Base-by-base conservation (phyloP, 495 filamentous ascomycete species). In the Clohesyomyces aquaticus region DNA sequence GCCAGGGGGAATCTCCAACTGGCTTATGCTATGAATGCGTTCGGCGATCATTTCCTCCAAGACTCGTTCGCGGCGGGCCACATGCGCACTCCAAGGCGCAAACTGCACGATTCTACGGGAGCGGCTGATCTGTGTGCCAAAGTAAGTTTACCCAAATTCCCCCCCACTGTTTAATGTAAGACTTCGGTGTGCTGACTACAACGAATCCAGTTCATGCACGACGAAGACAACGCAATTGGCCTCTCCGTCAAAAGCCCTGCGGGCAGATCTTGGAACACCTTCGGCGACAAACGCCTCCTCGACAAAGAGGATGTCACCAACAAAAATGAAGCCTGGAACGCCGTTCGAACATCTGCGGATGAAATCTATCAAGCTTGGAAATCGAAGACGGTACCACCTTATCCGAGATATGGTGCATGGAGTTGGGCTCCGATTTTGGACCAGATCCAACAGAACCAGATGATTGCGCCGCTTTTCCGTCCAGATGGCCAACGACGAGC, bases 231-330 rank as follows among this genome's bases (percentile, higher is more conserved):
- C 16, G 35, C 35, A 41, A 41, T 41, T 41, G 35, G 35, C 16
- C 35, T 41, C 35, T 41, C 35, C 35, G 35, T 41, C 16, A 16
- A 9, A 41, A 41, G 35, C 16, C 35, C 35, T 41, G 35, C 35
- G 16, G 35, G 35, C 35, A 41, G 35, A 41, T 8, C 35, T 16
- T 41, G 35, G 35, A 8, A 41, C 35, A 41, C 35, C 8, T 41
- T 41, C 35, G 35, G 35, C 35, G 35, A 41, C 35, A 41, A 41
- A 41, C 35, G 35, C 35, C 35, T 41, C 9, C 35, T 41, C 35
- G 35, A 41, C 16, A 41, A 41, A 41, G 35, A 41, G 35, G 35
- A 41, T 16, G 35, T 41, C 16, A 16, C 35, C 35, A 41, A 41
- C 35, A 41, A 41, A 16, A 41, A 41, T 16, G 35, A 41, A 41